Conservation (phyloP, 148 eudicot genomes). For the Chenopodium album region DNA sequence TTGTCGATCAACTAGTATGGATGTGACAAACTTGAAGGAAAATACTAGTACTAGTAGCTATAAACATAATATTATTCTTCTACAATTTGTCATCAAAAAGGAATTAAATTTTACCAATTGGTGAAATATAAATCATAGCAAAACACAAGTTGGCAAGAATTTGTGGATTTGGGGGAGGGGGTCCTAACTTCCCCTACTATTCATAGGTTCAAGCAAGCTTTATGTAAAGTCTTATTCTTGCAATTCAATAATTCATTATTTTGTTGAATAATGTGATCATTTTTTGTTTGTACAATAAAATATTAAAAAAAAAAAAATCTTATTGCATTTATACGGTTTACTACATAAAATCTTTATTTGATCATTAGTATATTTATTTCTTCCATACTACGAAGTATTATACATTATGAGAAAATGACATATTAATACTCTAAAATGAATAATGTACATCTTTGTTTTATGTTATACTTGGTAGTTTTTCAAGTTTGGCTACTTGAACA, state of each 20-base stretch:
- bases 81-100: slow-evolving; percentile 28
- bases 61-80: slow-evolving; percentile 13
- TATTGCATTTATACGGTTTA: no score
- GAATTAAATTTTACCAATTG: not conserved
- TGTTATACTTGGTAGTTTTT: no score
- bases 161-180: not conserved
- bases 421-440: no score
- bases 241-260: not conserved
- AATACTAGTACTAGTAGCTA: not conserved
- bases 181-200: not conserved
- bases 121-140: slow-evolving; percentile 5
- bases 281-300: no score
- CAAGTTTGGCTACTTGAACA: no score
- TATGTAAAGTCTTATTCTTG: slow-evolving; percentile 1
- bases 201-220: not conserved
- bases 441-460: no score
- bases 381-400: no score
- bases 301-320: no score
- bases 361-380: no score
- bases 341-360: no score
- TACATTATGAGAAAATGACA: no score
- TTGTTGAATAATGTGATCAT: not conserved
- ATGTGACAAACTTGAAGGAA: slow-evolving; percentile 5
- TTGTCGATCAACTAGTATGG: not conserved
- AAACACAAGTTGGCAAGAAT: slow-evolving; percentile 14